Evolutionary conservation across 495 filamentous ascomycete species (phyloP).

Genomic region (Tuber melanosporum): DNA sequence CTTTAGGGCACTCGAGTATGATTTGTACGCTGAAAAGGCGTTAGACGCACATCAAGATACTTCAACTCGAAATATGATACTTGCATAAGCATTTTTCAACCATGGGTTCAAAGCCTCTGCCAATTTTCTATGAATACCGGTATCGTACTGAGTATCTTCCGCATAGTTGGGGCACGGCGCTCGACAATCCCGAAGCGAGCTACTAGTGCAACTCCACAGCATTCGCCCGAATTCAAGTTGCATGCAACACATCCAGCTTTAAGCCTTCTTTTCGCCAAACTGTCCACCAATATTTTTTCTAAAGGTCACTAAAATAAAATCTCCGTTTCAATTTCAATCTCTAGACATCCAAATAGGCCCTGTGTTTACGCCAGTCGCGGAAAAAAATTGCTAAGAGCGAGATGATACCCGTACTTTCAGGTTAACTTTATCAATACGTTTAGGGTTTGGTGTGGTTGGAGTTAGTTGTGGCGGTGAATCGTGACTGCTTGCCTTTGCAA

Average conservation of each 20-base stretch:
- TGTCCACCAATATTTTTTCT: no score
- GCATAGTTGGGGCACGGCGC: neutral
- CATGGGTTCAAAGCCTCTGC: neutral
- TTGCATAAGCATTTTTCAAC: neutral
- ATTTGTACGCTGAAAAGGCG: neutral
- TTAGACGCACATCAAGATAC: neutral
- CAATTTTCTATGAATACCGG: no score
- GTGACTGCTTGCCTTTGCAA: slow-evolving; percentile 32
- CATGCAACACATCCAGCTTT: no score
- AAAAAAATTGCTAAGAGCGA: neutral
- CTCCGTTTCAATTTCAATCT: no score
- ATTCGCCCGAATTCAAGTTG: no score
- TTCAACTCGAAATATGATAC: neutral
- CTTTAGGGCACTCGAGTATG: neutral
- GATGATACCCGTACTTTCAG: neutral
- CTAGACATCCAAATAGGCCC: no score
- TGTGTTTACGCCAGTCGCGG: neutral
- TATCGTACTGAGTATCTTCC: no score
- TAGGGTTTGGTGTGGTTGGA: neutral
- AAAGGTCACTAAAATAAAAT: no score
- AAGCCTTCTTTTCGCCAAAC: no score
- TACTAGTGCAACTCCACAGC: no score
- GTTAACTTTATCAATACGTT: neutral
- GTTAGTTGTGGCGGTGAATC: neutral
- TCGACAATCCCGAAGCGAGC: no score